phyloP scores from a whole-genome alignment of 2,329 filamentous ascomycete species.

The Apiospora hydei region DNA sequence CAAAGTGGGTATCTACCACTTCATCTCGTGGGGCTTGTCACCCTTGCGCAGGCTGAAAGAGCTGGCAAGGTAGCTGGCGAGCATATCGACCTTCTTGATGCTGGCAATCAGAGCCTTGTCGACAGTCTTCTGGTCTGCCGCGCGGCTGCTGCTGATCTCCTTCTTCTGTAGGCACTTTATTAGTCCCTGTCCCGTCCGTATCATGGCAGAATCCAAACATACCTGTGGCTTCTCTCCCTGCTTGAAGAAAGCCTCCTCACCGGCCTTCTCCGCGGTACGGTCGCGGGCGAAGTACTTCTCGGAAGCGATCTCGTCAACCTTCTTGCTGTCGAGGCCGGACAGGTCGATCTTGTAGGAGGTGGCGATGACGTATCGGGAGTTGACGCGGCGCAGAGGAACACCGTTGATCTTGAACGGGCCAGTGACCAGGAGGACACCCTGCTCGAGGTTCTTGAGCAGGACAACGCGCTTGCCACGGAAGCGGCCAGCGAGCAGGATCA shows the following conservation, averaged over 20 bases:
- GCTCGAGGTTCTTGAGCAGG: conserved; percentile 95
- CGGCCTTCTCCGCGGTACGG: conserved; percentile 93
- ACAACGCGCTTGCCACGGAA: conserved; percentile 99
- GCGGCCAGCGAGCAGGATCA: conserved; percentile 98
- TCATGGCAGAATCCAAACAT: conserved; percentile 47
- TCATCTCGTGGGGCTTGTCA: conserved; percentile 99
- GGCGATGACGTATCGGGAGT: conserved; percentile 92
- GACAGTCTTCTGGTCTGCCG: conserved; percentile 96
- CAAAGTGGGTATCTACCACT: conserved; percentile 75
- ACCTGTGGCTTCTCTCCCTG: conserved; percentile 98
- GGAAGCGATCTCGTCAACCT: conserved; percentile 80
- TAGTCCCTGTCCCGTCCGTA: conserved; percentile 39
- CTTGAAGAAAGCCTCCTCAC: conserved; percentile 99
- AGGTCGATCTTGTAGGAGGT: conserved; percentile 88
- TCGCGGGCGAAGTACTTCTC: conserved; percentile 96
- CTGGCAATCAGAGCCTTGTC: conserved; percentile 94
- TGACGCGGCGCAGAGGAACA: conserved; percentile 94
- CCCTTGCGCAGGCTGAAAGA: conserved; percentile 99
- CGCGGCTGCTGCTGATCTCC: conserved; percentile 88
- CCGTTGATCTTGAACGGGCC: conserved; percentile 99
- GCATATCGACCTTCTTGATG: conserved; percentile 98
- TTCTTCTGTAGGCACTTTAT: conserved; percentile 79
- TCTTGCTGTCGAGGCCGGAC: conserved; percentile 84
- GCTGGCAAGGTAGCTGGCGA: conserved; percentile 91
- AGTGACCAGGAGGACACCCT: conserved; percentile 98